Conservation (phyloP, 345 rosid genomes). For the Passiflora organensis region DNA sequence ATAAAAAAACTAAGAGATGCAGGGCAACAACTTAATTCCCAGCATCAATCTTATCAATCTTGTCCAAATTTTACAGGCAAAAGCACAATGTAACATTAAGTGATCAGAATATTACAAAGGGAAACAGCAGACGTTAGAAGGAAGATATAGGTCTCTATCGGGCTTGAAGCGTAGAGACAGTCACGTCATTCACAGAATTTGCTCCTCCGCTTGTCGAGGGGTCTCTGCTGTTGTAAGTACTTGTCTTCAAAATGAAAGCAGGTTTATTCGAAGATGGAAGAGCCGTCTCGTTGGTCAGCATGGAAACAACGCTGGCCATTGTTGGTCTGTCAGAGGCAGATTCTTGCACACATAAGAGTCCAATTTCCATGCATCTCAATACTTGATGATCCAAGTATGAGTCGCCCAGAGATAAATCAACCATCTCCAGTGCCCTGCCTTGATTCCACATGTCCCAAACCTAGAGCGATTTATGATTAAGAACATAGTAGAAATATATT, state of each 20-base stretch:
- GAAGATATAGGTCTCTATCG: constrained; percentile 9
- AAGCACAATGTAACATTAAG: no score
- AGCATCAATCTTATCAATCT: no score
- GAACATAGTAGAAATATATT: no score
- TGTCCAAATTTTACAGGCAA: no score
- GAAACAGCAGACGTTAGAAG: no score
- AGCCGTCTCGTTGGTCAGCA: constrained; percentile 36
- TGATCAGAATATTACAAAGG: no score
- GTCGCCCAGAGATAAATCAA: constrained; percentile 30
- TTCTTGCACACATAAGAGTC: constrained; percentile 67
- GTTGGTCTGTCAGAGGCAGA: constrained; percentile 38
- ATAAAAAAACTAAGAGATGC: no score
- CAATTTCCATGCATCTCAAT: constrained; percentile 46
- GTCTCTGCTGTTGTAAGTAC: neutral
- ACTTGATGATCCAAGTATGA: constrained; percentile 28
- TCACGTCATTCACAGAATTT: constrained; percentile 15
- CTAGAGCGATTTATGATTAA: constrained; percentile 30
- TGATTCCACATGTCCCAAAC: constrained; percentile 43
- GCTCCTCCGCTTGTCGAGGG: constrained; percentile 7
- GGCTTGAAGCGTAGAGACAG: constrained; percentile 7
- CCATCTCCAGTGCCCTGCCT: constrained; percentile 23
- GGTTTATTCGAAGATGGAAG: constrained; percentile 49
- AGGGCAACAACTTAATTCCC: no score
- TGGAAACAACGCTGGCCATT: constrained; percentile 45
- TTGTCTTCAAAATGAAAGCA: constrained; percentile 31